A percentile compares a stretch with the other conserved stretches of the same genome.
These are phyloP conservation scores for Boletus edulis DNA, from an alignment of 768 basidiomycete genomes.

Conservation along the genomic window DNA sequence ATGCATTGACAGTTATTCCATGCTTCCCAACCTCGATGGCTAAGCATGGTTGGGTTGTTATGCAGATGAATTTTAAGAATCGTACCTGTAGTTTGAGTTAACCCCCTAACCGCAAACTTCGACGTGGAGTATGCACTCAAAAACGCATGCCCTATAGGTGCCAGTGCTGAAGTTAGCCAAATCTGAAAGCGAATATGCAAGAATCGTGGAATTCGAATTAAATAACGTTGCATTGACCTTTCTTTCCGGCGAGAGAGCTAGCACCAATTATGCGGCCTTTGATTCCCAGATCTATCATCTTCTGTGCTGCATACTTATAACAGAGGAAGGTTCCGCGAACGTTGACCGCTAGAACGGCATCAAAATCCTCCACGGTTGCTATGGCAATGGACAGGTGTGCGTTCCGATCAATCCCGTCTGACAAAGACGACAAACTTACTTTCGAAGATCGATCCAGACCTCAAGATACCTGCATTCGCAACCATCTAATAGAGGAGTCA, in stretches of 20 bases:
- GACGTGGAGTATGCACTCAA: conserved; percentile 34
- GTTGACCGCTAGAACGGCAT: conserved; percentile 37
- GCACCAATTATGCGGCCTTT: conserved; percentile 43
- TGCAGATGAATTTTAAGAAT: background rate
- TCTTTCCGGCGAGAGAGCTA: conserved; percentile 36
- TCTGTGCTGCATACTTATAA: conserved; percentile 42
- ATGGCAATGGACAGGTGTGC: background rate
- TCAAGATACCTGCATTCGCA: conserved; percentile 18
- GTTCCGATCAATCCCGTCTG: background rate
- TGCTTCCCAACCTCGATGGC: conserved; percentile 31
- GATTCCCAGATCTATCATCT: conserved; percentile 43
- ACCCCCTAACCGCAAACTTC: conserved; percentile 43
- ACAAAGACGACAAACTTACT: background rate
- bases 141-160: conserved; percentile 26
- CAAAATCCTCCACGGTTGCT: conserved; percentile 35
- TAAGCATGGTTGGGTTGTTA: conserved; percentile 10
- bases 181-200: background rate
- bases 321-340: conserved; percentile 38
- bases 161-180: background rate
- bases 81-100: conserved; percentile 37
- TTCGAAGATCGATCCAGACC: conserved; percentile 3
- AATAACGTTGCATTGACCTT: conserved; percentile 12
- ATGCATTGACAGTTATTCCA: conserved; percentile 36
- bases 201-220: background rate
- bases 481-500: conserved; percentile 17